These are phyloP conservation scores for Termitomyces titanicus DNA, from an alignment of 768 basidiomycete species.

Conservation along the genomic window DNA sequence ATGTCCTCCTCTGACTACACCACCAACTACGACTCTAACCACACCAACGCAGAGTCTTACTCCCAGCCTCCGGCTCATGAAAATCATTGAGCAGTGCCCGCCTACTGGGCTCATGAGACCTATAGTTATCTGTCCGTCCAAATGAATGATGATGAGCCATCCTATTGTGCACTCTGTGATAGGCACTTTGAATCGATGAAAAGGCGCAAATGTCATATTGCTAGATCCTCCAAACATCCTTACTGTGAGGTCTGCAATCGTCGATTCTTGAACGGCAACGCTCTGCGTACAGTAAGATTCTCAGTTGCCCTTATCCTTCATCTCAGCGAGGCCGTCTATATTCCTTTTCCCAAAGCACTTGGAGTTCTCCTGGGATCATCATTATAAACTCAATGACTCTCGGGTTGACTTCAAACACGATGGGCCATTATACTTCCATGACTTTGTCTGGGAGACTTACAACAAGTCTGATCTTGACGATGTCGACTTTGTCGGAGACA, in stretches of 20 bases:
- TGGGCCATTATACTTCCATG: background rate
- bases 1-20: background rate
- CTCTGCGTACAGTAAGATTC: slow-evolving; percentile 4
- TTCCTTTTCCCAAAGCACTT: background rate
- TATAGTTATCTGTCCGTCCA: too few species aligned
- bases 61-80: background rate
- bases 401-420: background rate
- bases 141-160: too few species aligned
- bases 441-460: slow-evolving; percentile 1
- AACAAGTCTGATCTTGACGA: slow-evolving; percentile 4
- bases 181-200: background rate
- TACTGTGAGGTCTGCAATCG: slow-evolving; percentile 1
- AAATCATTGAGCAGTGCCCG: background rate
- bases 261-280: slow-evolving; percentile 7
- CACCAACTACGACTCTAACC: background rate
- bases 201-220: slow-evolving; percentile 2
- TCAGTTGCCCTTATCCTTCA: background rate
- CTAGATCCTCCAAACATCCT: background rate
- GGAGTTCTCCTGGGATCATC: background rate
- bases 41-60: background rate
- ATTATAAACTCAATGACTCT: background rate
- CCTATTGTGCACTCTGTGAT: slow-evolving; percentile 8
- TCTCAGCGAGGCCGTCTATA: background rate
- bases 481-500: background rate
- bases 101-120: background rate